These are phyloP conservation scores for Marasmius oreades DNA, from an alignment of 1,284 basidiomycete genomes.

Conservation along the genomic window DNA sequence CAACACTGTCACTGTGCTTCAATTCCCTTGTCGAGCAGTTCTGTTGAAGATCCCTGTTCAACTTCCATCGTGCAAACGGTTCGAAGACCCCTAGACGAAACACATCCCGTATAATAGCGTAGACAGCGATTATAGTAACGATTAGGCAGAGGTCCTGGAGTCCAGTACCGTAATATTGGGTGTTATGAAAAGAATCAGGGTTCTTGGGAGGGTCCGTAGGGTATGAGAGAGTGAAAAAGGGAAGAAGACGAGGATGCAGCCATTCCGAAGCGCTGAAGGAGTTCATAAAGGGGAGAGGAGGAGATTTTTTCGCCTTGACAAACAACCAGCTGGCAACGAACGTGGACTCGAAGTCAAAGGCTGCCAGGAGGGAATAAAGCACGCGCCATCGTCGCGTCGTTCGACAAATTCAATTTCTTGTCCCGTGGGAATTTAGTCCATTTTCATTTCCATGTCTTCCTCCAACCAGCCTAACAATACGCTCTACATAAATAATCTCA, in stretches of 20 bases:
- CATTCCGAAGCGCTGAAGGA: constrained; percentile 16
- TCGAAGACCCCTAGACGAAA: constrained; percentile 70
- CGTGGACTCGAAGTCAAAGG: background rate
- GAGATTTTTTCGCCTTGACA: background rate
- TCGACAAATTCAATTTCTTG: background rate
- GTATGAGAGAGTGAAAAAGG: constrained; percentile 77
- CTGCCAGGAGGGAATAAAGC: no score
- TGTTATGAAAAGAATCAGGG: constrained; percentile 67
- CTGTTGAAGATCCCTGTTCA: constrained; percentile 49
- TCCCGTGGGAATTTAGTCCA: constrained; percentile 35
- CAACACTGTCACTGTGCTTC: constrained; percentile 24
- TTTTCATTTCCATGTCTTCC: constrained; percentile 34
- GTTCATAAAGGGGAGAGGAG: constrained; percentile 6
- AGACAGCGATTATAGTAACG: constrained; percentile 69
- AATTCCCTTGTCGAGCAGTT: constrained; percentile 24
- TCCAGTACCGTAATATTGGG: constrained; percentile 68
- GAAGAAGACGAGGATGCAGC: constrained; percentile 51
- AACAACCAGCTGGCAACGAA: background rate
- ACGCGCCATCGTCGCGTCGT: background rate
- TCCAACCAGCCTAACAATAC: constrained; percentile 79
- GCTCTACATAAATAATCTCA: constrained; percentile 93
- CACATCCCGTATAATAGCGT: constrained; percentile 78
- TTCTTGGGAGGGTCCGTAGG: constrained; percentile 50
- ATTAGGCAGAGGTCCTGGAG: constrained; percentile 70
- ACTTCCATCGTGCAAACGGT: constrained; percentile 74